Evolutionary conservation across 768 basidiomycete genomes (phyloP).

Genomic region (Dendrothele bispora): DNA sequence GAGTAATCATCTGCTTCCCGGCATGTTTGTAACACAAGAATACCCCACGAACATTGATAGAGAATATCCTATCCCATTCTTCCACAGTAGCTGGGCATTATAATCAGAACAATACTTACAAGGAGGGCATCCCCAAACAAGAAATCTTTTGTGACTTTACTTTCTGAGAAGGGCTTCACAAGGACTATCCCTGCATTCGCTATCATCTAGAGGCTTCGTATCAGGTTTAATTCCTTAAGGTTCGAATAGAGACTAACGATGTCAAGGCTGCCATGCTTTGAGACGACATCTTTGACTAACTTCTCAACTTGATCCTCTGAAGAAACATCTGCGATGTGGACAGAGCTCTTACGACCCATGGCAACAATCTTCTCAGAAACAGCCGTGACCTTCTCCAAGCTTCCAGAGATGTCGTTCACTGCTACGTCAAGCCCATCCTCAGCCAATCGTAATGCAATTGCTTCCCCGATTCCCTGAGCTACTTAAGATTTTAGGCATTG

Average conservation of each 20-base stretch:
- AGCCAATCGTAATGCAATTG: conserved; percentile 38
- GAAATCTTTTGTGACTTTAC: neutral
- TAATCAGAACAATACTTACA: neutral
- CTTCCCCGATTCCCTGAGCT: conserved; percentile 41
- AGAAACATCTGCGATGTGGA: conserved; percentile 26
- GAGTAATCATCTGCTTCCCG: conserved; percentile 34
- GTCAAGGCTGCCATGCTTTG: conserved; percentile 32
- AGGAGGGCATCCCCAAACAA: neutral
- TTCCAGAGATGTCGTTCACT: conserved; percentile 27
- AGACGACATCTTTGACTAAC: conserved; percentile 20
- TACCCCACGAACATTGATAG: conserved; percentile 28
- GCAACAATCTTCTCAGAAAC: neutral
- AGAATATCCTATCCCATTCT: conserved; percentile 18
- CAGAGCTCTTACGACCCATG: neutral
- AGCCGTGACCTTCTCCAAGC: neutral
- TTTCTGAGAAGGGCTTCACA: neutral
- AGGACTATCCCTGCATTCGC: conserved; percentile 21
- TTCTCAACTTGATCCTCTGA: conserved; percentile 31
- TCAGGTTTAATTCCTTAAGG: neutral
- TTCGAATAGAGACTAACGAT: conserved; percentile 24
- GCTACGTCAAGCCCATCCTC: conserved; percentile 35
- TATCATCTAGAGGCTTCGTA: conserved; percentile 14
- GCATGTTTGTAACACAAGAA: conserved; percentile 39
- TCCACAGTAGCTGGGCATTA: conserved; percentile 9
- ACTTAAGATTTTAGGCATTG: no score